These are phyloP conservation scores for Chytriomyces sp. DNA, from an alignment of 192 early-diverging fungal species.

Conservation along the genomic window DNA sequence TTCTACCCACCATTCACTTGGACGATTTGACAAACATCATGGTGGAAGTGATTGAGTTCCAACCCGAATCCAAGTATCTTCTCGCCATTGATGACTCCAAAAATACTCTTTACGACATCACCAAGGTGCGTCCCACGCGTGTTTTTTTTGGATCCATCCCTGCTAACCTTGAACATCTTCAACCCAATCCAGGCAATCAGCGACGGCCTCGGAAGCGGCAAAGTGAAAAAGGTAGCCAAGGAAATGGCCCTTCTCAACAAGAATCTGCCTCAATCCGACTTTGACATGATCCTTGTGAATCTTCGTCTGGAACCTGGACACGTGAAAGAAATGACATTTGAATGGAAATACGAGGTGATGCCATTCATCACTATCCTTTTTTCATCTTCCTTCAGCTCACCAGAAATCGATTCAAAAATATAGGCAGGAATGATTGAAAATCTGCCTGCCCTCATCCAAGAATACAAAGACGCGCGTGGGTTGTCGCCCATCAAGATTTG, in stretches of 20 bases:
- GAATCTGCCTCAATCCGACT: constrained; percentile 53
- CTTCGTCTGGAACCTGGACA: constrained; percentile 58
- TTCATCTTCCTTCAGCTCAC: too few relatives aligned
- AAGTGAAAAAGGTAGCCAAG: constrained; percentile 54
- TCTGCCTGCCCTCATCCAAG: constrained; percentile 52
- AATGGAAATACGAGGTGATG: constrained; percentile 64
- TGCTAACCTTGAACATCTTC: background rate
- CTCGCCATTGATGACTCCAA: constrained; percentile 65
- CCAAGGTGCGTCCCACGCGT: constrained; percentile 38
- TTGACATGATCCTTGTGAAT: constrained; percentile 59
- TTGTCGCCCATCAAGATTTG: constrained; percentile 55
- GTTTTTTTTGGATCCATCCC: background rate
- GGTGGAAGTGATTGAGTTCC: constrained; percentile 58
- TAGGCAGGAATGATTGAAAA: constrained; percentile 60
- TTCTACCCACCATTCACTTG: constrained; percentile 58
- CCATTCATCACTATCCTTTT: background rate
- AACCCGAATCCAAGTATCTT: constrained; percentile 54
- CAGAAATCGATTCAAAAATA: background rate
- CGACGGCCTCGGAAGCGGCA: constrained; percentile 53
- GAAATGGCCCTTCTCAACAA: constrained; percentile 58
- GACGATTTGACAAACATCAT: constrained; percentile 61
- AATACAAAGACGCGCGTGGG: constrained; percentile 64
- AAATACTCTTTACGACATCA: constrained; percentile 54
- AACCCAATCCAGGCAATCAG: constrained; percentile 47
- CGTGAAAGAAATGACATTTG: constrained; percentile 59